phyloP scores from a whole-genome alignment of 768 basidiomycete genomes.

The Punctularia strigosozonata region DNA sequence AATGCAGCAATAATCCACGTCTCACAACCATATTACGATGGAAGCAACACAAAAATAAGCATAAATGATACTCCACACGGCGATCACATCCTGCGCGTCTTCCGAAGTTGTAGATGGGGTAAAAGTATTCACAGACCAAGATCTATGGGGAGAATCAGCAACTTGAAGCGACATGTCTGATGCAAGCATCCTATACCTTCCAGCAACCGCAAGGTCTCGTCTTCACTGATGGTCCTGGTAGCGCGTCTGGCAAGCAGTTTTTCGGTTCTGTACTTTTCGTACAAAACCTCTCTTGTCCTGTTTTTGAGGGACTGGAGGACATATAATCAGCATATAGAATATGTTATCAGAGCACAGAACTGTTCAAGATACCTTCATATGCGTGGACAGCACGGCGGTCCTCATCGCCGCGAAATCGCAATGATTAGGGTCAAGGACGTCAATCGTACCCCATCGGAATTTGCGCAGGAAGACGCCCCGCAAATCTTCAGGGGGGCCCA shows the following conservation, averaged over 20 bases:
- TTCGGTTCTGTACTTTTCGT: conserved; percentile 89
- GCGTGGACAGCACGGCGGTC: conserved; percentile 74
- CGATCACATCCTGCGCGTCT: too few relatives aligned
- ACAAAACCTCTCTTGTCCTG: conserved; percentile 80
- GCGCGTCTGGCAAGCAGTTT: conserved; percentile 81
- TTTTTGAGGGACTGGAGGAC: conserved; percentile 57
- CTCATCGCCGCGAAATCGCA: conserved; percentile 83
- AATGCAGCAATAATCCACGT: too few relatives aligned
- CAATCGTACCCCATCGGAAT: conserved; percentile 83
- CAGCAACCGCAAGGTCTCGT: conserved; percentile 58
- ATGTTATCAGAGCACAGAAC: background rate
- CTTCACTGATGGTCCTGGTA: conserved; percentile 66
- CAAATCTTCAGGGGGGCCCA: conserved; percentile 54
- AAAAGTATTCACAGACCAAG: too few relatives aligned
- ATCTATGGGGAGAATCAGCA: too few relatives aligned
- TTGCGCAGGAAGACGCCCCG: conserved; percentile 66
- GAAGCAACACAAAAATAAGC: too few relatives aligned
- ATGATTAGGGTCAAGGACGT: conserved; percentile 76
- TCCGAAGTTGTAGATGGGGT: too few relatives aligned
- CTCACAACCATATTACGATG: too few relatives aligned
- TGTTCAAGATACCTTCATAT: conserved; percentile 55
- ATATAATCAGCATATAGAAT: background rate
- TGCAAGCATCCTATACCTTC: too few relatives aligned
- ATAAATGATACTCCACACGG: too few relatives aligned
- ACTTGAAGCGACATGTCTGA: too few relatives aligned